Percentiles rank a stretch among this genome's conserved stretches.
Conservation (phyloP, 2,329 filamentous ascomycete species). For the Cadophora malorum region DNA sequence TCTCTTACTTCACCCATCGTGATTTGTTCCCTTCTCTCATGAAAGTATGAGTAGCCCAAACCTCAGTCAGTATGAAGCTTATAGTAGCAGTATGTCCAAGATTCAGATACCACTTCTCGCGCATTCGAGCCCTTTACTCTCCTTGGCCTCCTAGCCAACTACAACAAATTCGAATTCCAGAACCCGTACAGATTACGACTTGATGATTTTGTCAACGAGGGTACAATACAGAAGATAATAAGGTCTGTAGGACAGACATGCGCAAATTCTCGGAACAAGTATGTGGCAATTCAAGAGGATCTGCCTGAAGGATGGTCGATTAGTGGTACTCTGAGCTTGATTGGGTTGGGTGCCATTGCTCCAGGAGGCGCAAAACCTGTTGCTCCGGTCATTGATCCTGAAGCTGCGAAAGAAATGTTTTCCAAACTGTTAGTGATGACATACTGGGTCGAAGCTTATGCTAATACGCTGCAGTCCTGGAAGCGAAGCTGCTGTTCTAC, state of each 20-base stretch:
- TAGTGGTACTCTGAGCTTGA: constrained; percentile 78
- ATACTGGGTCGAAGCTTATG: constrained; percentile 4
- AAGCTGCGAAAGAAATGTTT: constrained; percentile 84
- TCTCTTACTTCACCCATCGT: constrained; percentile 93
- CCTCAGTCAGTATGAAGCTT: constrained; percentile 12
- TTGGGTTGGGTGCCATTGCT: constrained; percentile 80
- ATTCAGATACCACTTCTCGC: constrained; percentile 68
- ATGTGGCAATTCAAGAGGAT: constrained; percentile 88
- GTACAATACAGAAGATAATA: constrained; percentile 82
- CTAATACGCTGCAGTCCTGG: constrained; percentile 66
- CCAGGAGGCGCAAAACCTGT: constrained; percentile 70
- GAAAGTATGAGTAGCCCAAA: constrained; percentile 67
- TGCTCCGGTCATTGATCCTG: constrained; percentile 70
- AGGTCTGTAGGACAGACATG: constrained; percentile 77
- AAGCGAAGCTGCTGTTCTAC: constrained; percentile 77
- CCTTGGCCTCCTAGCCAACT: constrained; percentile 88
- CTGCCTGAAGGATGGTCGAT: constrained; percentile 89
- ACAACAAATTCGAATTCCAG: constrained; percentile 99
- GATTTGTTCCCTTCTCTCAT: constrained; percentile 94
- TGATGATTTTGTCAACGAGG: constrained; percentile 94
- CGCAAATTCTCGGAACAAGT: constrained; percentile 70
- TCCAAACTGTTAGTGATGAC: constrained; percentile 68
- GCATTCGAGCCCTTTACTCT: constrained; percentile 80
- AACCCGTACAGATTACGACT: constrained; percentile 93
- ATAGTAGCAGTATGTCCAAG: constrained; percentile 73